A percentile compares a stretch with the other conserved stretches of the same genome.
These are phyloP conservation scores for Wickerhamomyces sydowiorum DNA, from an alignment of 805 yeast species.

Conservation along the genomic window DNA sequence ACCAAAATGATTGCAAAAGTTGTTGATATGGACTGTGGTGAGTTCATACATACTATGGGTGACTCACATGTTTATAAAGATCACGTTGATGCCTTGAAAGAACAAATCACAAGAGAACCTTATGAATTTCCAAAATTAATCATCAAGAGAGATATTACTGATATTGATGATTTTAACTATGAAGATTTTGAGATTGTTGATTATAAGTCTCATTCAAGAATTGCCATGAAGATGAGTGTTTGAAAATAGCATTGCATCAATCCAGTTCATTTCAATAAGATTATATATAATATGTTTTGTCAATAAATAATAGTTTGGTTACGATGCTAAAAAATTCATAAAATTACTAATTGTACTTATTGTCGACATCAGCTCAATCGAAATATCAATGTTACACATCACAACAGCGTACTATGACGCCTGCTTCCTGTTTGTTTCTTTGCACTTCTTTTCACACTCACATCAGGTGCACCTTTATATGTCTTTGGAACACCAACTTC, in stretches of 20 bases:
- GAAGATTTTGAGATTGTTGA: conserved; percentile 83
- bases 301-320: too few relatives aligned
- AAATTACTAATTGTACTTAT: too few relatives aligned
- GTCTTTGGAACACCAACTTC: conserved; percentile 24
- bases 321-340: too few relatives aligned
- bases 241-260: too few relatives aligned
- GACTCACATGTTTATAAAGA: conserved; percentile 94
- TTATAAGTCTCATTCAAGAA: conserved; percentile 77
- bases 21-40: conserved; percentile 94
- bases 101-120: conserved; percentile 74
- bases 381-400: too few relatives aligned
- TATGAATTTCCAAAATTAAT: conserved; percentile 71
- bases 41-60: conserved; percentile 91
- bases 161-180: conserved; percentile 81
- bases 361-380: too few relatives aligned
- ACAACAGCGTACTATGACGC: conserved; percentile 21
- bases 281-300: too few relatives aligned
- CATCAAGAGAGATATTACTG: conserved; percentile 59
- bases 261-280: too few relatives aligned
- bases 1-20: conserved; percentile 94
- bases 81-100: conserved; percentile 85
- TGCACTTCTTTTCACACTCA: conserved; percentile 4
- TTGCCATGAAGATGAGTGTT: conserved; percentile 97
- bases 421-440: conserved; percentile 13
- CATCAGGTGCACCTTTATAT: conserved; percentile 18